Evolutionary conservation across 2,329 filamentous ascomycete species (phyloP).

Genomic region (Metarhizium anisopliae): DNA sequence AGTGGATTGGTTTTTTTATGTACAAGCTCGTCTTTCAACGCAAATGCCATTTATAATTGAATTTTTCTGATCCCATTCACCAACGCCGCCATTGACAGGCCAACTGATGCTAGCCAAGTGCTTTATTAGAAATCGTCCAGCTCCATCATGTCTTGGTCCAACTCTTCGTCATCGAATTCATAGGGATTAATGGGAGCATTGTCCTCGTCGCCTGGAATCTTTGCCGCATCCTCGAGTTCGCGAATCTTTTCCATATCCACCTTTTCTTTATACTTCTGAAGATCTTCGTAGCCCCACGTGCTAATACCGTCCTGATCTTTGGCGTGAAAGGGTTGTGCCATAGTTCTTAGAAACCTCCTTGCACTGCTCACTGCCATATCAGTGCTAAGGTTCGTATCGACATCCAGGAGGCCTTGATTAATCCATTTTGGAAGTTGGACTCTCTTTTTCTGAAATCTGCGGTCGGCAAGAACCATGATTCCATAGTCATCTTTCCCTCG

Average conservation of each 20-base stretch:
- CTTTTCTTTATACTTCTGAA: slow-evolving; percentile 70
- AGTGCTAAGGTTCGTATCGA: slow-evolving; percentile 82
- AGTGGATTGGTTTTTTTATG: too few species aligned
- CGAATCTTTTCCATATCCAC: slow-evolving; percentile 59
- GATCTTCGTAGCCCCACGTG: slow-evolving; percentile 77
- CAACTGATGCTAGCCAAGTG: not conserved
- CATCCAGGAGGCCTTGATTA: slow-evolving; percentile 73
- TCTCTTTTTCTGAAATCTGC: slow-evolving; percentile 86
- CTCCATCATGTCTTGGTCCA: slow-evolving; percentile 49
- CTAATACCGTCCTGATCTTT: slow-evolving; percentile 87
- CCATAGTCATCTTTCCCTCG: slow-evolving; percentile 98
- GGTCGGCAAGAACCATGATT: slow-evolving; percentile 97
- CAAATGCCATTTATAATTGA: not conserved
- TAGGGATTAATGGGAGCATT: slow-evolving; percentile 28
- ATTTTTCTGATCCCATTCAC: not conserved
- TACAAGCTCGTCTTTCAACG: not conserved
- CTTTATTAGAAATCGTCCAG: slow-evolving; percentile 25
- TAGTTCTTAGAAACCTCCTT: slow-evolving; percentile 79
- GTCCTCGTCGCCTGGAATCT: slow-evolving; percentile 14
- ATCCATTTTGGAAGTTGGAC: slow-evolving; percentile 95
- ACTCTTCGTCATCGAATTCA: slow-evolving; percentile 42
- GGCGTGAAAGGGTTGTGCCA: slow-evolving; percentile 81
- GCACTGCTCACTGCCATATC: slow-evolving; percentile 90
- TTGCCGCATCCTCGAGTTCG: slow-evolving; percentile 42
- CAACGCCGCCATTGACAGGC: not conserved